Percentiles rank a stretch among this genome's conserved stretches.
Evolutionary conservation across 1,284 basidiomycete species (phyloP).

Genomic region (Ceratobasidium sp.): DNA sequence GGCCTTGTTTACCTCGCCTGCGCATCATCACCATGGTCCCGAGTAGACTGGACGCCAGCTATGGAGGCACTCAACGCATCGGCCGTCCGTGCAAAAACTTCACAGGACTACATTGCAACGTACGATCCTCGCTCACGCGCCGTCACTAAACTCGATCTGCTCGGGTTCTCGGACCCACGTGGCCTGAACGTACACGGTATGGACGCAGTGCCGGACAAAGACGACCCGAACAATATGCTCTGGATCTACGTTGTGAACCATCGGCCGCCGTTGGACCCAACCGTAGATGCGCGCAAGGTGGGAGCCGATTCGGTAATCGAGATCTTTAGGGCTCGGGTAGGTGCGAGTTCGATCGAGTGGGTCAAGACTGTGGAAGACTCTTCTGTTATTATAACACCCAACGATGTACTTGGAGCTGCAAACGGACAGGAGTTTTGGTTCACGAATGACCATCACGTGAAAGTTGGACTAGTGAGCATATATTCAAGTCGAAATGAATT

Average conservation of each 20-base stretch:
- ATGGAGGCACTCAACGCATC: slow-evolving; percentile 24
- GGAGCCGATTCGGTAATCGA: slow-evolving; percentile 83
- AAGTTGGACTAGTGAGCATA: slow-evolving; percentile 67
- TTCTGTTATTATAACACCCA: slow-evolving; percentile 71
- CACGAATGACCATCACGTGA: slow-evolving; percentile 73
- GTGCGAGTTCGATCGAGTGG: slow-evolving; percentile 65
- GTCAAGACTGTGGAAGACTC: slow-evolving; percentile 72
- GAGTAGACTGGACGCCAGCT: slow-evolving; percentile 24
- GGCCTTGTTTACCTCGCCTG: slow-evolving; percentile 37
- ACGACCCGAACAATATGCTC: slow-evolving; percentile 66
- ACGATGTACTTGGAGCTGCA: slow-evolving; percentile 74
- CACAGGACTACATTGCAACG: slow-evolving; percentile 72
- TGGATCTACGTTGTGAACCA: slow-evolving; percentile 80
- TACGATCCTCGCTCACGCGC: slow-evolving; percentile 67
- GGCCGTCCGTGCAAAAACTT: background rate
- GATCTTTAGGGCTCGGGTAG: slow-evolving; percentile 72
- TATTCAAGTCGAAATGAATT: background rate
- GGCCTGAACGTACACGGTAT: slow-evolving; percentile 78
- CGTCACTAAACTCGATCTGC: slow-evolving; percentile 64
- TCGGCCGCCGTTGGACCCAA: slow-evolving; percentile 62
- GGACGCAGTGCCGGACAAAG: slow-evolving; percentile 73
- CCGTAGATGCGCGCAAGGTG: slow-evolving; percentile 58
- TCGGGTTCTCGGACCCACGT: slow-evolving; percentile 59
- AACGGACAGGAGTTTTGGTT: slow-evolving; percentile 75
- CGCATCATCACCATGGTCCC: slow-evolving; percentile 24